Base-by-base conservation (phyloP, 352 stramenopile species). In the Pythium vanterpoolii region DNA sequence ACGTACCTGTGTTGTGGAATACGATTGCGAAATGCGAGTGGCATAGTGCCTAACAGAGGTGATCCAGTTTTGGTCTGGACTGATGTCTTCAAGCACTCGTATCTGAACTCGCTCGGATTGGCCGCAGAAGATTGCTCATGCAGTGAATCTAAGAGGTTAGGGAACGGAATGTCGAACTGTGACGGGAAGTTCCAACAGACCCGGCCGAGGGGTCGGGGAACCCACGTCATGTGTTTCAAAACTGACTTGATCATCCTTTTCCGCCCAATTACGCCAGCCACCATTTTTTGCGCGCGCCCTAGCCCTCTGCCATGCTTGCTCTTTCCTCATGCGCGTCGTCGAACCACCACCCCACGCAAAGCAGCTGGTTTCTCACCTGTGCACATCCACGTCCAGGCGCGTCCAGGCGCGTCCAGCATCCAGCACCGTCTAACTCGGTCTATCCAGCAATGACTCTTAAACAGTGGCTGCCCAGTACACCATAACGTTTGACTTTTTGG, bases 1-100 rank as follows among this genome's bases (percentile, higher is more conserved):
- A 54, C 47, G 47, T 18, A 16, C 47, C 30, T 30, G 47, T 31
- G 47, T 54, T 42, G n/a, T 43, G n/a, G n/a, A 42, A 43, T 54
- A 54, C 1, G n/a, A n/a, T n/a, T n/a, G n/a, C n/a, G n/a, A n/a
- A n/a, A n/a, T n/a, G n/a, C n/a, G n/a, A n/a, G n/a, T n/a, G n/a
- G n/a, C n/a, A 21, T 40, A n/a, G 14, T 42, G 9, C 16, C 3
- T 6, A 39, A 54, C 30, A 43, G 47, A 44, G 47, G 47, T 54
- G 30, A 54, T 54, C 47, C 47, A 39, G 31, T 42, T 18, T 21
- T 11, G 31, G 31, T 38, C 33, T n/a, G 14, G n/a, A n/a, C n/a
- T n/a, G n/a, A n/a, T n/a, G 34, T 42, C 19, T 3, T 42, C 34
- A 42, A 18, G 33, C 44, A 26, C 8, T 28, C 16, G 45, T 34